These are phyloP conservation scores for Talaromyces sp. DNA, from an alignment of 2,329 filamentous ascomycete genomes.

Conservation along the genomic window DNA sequence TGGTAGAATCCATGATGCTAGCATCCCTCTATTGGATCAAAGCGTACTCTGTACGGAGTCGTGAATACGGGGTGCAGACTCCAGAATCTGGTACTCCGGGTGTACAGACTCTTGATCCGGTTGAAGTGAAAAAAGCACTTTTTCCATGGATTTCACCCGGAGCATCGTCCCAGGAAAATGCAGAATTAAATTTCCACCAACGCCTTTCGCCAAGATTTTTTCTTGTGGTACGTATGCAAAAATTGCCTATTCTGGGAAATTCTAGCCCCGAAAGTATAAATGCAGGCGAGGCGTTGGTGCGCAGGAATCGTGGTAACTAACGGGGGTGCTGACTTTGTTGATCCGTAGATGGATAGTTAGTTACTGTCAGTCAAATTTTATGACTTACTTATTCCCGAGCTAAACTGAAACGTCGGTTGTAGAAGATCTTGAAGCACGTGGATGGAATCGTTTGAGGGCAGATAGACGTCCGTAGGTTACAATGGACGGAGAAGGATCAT, in stretches of 20 bases:
- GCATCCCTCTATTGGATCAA: neutral
- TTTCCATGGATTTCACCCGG: neutral
- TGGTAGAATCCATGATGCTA: neutral
- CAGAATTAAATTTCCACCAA: neutral
- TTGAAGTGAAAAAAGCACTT: neutral
- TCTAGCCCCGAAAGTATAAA: neutral
- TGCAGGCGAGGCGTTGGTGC: neutral
- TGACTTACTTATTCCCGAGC: neutral
- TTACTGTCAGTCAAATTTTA: neutral
- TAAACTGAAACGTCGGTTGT: neutral
- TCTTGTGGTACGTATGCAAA: too few relatives aligned
- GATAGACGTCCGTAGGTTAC: neutral
- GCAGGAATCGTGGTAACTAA: neutral
- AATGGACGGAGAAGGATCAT: neutral
- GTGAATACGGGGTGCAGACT: slow-evolving; percentile 4
- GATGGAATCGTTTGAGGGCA: neutral
- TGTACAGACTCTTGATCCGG: neutral
- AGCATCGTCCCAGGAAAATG: neutral
- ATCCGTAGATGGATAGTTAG: neutral
- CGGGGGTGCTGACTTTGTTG: neutral
- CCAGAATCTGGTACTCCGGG: neutral
- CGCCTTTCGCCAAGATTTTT: neutral
- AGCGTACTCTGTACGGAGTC: neutral
- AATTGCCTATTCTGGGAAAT: neutral
- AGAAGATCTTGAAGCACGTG: neutral